These are phyloP conservation scores for Neofusicoccum ribis DNA, from an alignment of 2,329 filamentous ascomycete genomes.

Conservation along the genomic window DNA sequence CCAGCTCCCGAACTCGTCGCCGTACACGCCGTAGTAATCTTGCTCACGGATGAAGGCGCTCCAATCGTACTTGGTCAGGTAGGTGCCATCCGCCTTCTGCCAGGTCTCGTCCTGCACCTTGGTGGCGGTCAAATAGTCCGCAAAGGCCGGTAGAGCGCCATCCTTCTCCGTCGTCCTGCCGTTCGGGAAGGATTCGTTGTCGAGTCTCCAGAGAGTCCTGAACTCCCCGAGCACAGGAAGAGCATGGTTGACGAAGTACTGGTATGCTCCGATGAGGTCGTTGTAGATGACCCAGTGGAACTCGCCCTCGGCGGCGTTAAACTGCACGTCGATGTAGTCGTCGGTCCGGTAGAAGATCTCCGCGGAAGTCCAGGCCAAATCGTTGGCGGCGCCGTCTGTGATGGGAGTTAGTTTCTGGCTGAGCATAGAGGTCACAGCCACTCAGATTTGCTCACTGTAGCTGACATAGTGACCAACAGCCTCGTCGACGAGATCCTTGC, in stretches of 20 bases:
- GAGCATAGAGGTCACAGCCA: too few relatives aligned
- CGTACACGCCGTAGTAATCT: slow-evolving; percentile 54
- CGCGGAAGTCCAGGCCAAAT: slow-evolving; percentile 52
- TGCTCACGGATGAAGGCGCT: slow-evolving; percentile 42
- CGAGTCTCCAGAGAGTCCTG: slow-evolving; percentile 52
- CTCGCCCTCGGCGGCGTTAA: slow-evolving; percentile 49
- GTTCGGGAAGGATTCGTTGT: slow-evolving; percentile 50
- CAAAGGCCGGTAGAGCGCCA: slow-evolving; percentile 46
- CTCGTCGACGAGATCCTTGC: slow-evolving; percentile 43
- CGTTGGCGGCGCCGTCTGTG: slow-evolving; percentile 48
- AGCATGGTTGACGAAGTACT: slow-evolving; percentile 55
- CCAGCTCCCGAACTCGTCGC: slow-evolving; percentile 52
- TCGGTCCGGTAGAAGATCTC: slow-evolving; percentile 31
- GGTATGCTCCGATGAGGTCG: slow-evolving; percentile 54
- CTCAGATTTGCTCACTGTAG: slow-evolving; percentile 35
- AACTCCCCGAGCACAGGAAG: slow-evolving; percentile 53
- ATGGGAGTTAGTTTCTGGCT: not conserved
- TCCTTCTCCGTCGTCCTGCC: slow-evolving; percentile 50
- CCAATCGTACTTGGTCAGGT: slow-evolving; percentile 56
- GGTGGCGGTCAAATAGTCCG: slow-evolving; percentile 45
- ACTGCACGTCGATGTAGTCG: slow-evolving; percentile 51
- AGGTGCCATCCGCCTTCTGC: slow-evolving; percentile 49
- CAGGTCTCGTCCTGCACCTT: slow-evolving; percentile 59
- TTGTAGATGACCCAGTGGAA: slow-evolving; percentile 56
- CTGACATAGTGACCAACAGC: slow-evolving; percentile 48